Conservation (phyloP, 805 yeast species). For the Starmerella sp. region DNA sequence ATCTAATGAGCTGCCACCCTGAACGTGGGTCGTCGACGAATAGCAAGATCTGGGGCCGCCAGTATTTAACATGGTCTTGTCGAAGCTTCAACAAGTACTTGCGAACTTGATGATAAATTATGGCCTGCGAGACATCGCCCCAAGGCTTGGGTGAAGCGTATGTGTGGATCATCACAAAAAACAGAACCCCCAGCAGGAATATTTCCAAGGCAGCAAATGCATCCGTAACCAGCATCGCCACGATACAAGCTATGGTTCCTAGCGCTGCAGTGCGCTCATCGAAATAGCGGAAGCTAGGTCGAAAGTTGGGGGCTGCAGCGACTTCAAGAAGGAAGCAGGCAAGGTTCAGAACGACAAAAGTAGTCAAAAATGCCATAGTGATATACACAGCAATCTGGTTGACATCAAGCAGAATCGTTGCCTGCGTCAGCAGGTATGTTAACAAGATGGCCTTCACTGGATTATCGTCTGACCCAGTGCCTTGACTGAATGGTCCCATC, state of each 20-base stretch:
- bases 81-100: constrained; percentile 72
- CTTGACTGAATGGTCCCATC: constrained; percentile 45
- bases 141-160: constrained; percentile 90
- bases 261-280: constrained; percentile 66
- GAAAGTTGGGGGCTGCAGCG: constrained; percentile 94
- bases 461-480: constrained; percentile 38
- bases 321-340: constrained; percentile 83
- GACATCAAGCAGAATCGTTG: constrained; percentile 78
- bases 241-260: constrained; percentile 58
- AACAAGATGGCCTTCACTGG: constrained; percentile 56
- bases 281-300: constrained; percentile 90
- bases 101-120: constrained; percentile 93
- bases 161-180: constrained; percentile 75
- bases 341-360: constrained; percentile 84
- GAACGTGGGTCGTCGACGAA: constrained; percentile 87
- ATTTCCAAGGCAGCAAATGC: constrained; percentile 76
- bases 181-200: constrained; percentile 48
- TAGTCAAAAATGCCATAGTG: constrained; percentile 95
- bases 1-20: constrained; percentile 80
- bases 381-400: constrained; percentile 90
- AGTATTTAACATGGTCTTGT: constrained; percentile 90
- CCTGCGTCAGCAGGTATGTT: constrained; percentile 75
- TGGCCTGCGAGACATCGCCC: constrained; percentile 95
- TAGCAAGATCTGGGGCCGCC: constrained; percentile 92
- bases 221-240: constrained; percentile 92